Evolutionary conservation across 257 asterid genomes (phyloP), one percentile per base, ranked within the genome.

Genomic region (Cinchona pubescens): DNA sequence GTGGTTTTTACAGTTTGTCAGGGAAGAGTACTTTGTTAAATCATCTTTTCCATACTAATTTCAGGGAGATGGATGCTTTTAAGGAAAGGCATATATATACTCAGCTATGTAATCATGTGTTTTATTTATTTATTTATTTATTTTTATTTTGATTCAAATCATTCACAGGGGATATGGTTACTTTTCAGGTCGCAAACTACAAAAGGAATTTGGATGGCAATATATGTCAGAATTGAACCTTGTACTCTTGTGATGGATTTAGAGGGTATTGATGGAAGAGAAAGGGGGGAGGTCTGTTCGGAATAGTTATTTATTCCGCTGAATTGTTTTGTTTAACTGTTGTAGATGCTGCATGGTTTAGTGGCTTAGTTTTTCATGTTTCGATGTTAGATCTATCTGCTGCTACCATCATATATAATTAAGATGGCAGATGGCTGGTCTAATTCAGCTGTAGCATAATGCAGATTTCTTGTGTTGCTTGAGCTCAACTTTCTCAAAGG

Each of bases 261-360:
- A 67, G 98, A 94, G 93, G 98, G 98, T 76, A 94, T 96, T 29
- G 98, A 94, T 86, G 98, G 97, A 86, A 91, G 97, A 88, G 99
- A 95, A 84, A 87, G 99, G 76, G 99, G 98, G 86, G 98, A 92
- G 99, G 99, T 93, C 66, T 74, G 55, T 69, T 75, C 65, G 42
- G 29, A 40, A 64, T 21, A 19, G 76, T 42, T 80, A 37, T 74
- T 37, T 74, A 53, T 27, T 34, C 46, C 69, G 79, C 65, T 29
- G 45, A 56, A 43, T 16, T 53, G 30, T 62, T 59, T 49, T 42
- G 15, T 53, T 75, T 75, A 35, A 70, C 34, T 43, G 37, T 38
- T 25, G 5, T 23, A 48, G 4, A 19, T 67, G n/a, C 62, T 68
- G 15, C 37, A 5, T 60, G 43, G 34, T 43, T 75, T 68, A 15